Evolutionary conservation across 164 flowering plant genomes (phyloP).

Genomic region (Liriodendron chinense): DNA sequence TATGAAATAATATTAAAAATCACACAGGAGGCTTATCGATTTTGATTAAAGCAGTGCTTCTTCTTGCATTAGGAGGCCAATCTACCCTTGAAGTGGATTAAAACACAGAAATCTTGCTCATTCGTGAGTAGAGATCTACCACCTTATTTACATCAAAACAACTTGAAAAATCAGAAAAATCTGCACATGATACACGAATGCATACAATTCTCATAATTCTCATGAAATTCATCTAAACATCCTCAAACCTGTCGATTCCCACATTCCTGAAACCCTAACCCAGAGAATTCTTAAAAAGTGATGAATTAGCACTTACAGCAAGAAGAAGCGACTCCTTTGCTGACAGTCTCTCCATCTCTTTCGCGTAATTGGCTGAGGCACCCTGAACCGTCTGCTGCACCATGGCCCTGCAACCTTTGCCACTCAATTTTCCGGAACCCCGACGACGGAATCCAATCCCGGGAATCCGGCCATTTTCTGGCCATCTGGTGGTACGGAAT

Average conservation of each 20-base stretch:
- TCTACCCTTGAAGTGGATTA: no score
- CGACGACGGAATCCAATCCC: constrained; percentile 3
- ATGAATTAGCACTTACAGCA: constrained; percentile 44
- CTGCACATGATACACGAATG: background rate
- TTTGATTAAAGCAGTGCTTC: no score
- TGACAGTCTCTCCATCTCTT: constrained; percentile 88
- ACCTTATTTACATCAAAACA: no score
- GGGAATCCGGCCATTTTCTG: constrained; percentile 13
- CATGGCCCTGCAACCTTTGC: constrained; percentile 43
- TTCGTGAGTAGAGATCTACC: no score
- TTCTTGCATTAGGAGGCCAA: no score
- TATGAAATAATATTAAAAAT: no score
- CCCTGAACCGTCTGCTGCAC: constrained; percentile 63
- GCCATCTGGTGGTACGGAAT: constrained; percentile 15
- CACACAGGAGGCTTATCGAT: no score
- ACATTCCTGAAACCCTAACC: background rate
- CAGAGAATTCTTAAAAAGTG: background rate
- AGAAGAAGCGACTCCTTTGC: constrained; percentile 93
- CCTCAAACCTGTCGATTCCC: background rate
- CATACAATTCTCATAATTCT: background rate
- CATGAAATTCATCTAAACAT: background rate
- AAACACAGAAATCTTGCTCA: no score
- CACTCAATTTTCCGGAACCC: constrained; percentile 15
- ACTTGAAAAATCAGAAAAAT: no score
- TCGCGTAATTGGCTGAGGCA: constrained; percentile 73